Base-by-base conservation (phyloP, 306 rosid genomes). In the Trichosanthes truncata region DNA sequence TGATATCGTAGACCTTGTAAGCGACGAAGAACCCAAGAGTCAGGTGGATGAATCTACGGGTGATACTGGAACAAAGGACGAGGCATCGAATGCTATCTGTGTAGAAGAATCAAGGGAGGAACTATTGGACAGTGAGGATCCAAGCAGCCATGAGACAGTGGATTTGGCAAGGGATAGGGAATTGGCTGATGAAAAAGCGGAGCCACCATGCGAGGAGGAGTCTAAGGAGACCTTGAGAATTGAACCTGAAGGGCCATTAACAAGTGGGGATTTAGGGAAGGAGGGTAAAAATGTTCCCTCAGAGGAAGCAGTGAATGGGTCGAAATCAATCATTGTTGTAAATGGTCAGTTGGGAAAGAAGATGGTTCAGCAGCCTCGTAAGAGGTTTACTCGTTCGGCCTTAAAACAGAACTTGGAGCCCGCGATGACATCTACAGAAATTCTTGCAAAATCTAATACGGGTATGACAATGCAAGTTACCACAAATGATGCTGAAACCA, bases 311-410 rank as follows among this genome's bases (percentile, higher is more conserved):
- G 7, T 4, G 23, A 38, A n/a, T 9, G 38, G 46, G 40, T 15
- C 15, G 46, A 40, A 43, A 4, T 45, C 65, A 36, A 23, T 67
- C 25, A 7, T 38, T 41, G 82, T 51, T 9, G 77, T 67, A 35
- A 13, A 66, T 15, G 38, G 26, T 68, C n/a, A 52, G 77, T 51
- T 68, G 55, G 80, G 55, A 78, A 75, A 23, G 4, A 57, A 57
- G 56, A n/a, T 18, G 25, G 12, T 49, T 9, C 89, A 83, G 78
- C 82, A 79, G 76, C 81, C 89, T 2, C 15, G 4, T 9, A 92
- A 88, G 83, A 78, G 91, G 87, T 86, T 90, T 74, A 92, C 97
- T 2, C 85, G 97, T 75, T 91, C 97, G 13, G 85, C 80, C 29
- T 69, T 92, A 88, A 91, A 85, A 80, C 80, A 62, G 29, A 81